These are phyloP conservation scores for Mediolabrus comicus DNA, from an alignment of 108 stramenopile species.

Conservation along the genomic window DNA sequence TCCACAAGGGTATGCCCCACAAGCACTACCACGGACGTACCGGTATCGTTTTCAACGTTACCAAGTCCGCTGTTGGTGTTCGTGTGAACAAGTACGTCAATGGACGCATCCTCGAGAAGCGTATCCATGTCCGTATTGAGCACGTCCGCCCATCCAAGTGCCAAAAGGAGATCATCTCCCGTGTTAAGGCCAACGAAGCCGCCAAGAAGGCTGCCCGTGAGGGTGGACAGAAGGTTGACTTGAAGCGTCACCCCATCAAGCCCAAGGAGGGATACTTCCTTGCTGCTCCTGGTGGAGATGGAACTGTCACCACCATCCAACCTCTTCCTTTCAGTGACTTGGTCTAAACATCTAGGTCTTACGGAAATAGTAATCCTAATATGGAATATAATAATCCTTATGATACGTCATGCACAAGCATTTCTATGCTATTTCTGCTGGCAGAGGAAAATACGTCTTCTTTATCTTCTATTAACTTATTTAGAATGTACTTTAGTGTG, in stretches of 20 bases:
- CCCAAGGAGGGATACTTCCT: constrained; percentile 96
- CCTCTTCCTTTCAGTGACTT: constrained; percentile 92
- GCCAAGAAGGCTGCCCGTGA: constrained; percentile 84
- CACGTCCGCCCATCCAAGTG: constrained; percentile 96
- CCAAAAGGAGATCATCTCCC: constrained; percentile 90
- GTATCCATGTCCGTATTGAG: constrained; percentile 98
- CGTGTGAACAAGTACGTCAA: constrained; percentile 98
- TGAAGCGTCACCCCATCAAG: constrained; percentile 93
- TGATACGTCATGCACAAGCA: constrained; percentile 1
- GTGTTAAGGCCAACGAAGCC: constrained; percentile 76
- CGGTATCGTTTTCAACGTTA: constrained; percentile 99
- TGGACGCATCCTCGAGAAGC: constrained; percentile 97
- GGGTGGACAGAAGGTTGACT: constrained; percentile 78
- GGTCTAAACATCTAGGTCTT: no score
- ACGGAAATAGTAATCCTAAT: constrained; percentile 1
- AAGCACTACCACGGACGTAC: constrained; percentile 99
- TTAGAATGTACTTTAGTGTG: background rate
- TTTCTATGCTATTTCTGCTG: background rate
- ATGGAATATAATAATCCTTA: constrained; percentile 2
- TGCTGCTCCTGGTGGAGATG: constrained; percentile 67
- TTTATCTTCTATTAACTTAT: background rate
- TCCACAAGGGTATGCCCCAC: constrained; percentile 99
- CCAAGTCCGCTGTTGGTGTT: constrained; percentile 95
- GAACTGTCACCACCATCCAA: constrained; percentile 86
- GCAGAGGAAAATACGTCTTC: background rate